Evolutionary conservation across 495 filamentous ascomycete genomes (phyloP), one percentile per base, ranked within the genome.

Genomic region (Parmelia sp.): DNA sequence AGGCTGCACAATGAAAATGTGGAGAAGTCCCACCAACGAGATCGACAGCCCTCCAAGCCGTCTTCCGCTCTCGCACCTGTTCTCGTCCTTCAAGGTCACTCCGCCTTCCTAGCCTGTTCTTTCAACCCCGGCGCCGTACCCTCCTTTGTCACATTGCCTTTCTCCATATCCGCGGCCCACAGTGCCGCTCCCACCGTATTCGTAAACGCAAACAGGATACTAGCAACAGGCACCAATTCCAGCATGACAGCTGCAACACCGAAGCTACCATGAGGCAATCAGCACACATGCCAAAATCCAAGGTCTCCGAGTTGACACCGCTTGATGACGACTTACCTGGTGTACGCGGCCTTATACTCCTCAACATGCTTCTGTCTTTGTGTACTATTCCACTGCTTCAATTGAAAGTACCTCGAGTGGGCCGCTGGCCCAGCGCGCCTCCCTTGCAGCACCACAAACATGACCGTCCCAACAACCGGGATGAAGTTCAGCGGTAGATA

Each of bases 401-500:
- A 78, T 75, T 96, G 90, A 71, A 96, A 97, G 74, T 96, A 98
- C 71, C 86, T 69, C 7, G 71, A 73, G 72, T 87, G 84, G 39
- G 79, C 76, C 1, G 57, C 70, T 1, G 83, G 84, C 0, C 86
- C 86, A 35, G 74, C 63, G 29, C 69, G 69, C 72, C 75, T 81
- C 68, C 90, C 93, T 74, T 95, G 88, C 36, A 94, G 66, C 19
- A 88, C 57, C 11, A 97, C 79, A 73, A 95, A 98, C 1, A 90
- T 69, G 17, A 85, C 75, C 3, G 93, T 92, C 4, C 94, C 94
- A 25, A 97, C 82, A 0, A 97, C 82, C 0, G 94, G 94, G 49
- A 98, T 88, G 63, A 96, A 87, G 74, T 96, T 97, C 58, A 97
- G 79, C 17, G 94, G 92, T n/a, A 97, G 77, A 69, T 91, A 89